Evolutionary conservation across 768 basidiomycete genomes (phyloP), one percentile per base, ranked within the genome.

Genomic region (Trametes cinnabarina): DNA sequence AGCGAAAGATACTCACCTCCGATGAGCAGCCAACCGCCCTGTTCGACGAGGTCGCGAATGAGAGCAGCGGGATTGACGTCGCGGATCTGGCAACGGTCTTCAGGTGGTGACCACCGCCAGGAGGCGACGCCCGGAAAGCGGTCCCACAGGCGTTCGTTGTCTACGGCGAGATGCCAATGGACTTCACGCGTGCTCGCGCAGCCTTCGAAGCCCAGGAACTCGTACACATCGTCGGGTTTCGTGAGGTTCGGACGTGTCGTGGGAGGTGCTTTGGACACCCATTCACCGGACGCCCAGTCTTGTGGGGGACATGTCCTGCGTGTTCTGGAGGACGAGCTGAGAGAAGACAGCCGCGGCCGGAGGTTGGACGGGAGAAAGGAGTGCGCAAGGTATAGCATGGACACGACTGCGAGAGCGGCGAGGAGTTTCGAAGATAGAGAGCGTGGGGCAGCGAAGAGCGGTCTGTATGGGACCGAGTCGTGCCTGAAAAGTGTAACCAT

Each of bases 11-110:
- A 71, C 78, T 56, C 65, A 84, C 84, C 84, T 26, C 87, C 87
- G 7, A 88, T 67, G 7, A 88, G 63, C 15, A 87, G 72, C 87
- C 87, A 88, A 2, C 87, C 87, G 12, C 86, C 87, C n/a, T 81
- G 74, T 65, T 86, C 80, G 14, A 86, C 85, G 66, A 88, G 69
- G 60, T 85, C 79, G 55, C 71, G 74, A 41, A 88, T 74, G 46
- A 88, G 70, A 10, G 70, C 71, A 37, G 73, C 76, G 15, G 72
- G 66, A 51, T 76, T 66, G 55, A 83, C 70, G 12, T 74, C 73
- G 11, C 72, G 71, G 30, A 82, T 63, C 1, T 74, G 65, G 62
- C 85, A 87, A 8, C 63, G 56, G 14, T 72, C 63, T 5, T 71
- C 63, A 3, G 77, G 75, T 2, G 85, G 83, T 0, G 71, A 64